Evolutionary conservation across 1,284 basidiomycete species (phyloP), one percentile per base, ranked within the genome.

Genomic region (Trichosporon sp.): DNA sequence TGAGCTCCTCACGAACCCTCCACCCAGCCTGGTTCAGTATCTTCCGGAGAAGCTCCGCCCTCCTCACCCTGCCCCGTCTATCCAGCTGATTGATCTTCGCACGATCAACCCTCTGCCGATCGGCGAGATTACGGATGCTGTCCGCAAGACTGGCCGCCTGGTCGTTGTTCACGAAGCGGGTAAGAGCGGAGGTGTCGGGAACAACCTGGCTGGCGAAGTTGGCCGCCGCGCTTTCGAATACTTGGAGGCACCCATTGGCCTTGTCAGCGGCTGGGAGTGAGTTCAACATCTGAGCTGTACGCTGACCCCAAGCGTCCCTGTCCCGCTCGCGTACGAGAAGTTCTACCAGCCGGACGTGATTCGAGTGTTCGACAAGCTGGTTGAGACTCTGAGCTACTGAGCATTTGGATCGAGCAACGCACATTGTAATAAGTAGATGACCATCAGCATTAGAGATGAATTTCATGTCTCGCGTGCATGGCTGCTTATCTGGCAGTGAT

Each of bases 161-260:
- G 89, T 96, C n/a, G 86, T 96, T 64, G 92, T 95, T 12, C 94
- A 96, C 77, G 93, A 96, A 81, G 94, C 94, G 3, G 90, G 92
- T 1, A 87, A 89, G 77, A 92, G 90, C 2, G 92, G 89, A 2
- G 91, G 93, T 31, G 91, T 90, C n/a, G 93, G 92, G 8, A 90
- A 90, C 23, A 92, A 96, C 77, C 91, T 96, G 62, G 89, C 90
- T 12, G 91, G 92, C 0, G 92, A 95, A 81, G 86, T 96, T 9
- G 91, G 92, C 83, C 90, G 91, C 79, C 85, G 90, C 68, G 93
- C 92, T 74, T 96, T 96, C 84, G 85, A 95, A 76, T 91, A 90
- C 80, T 83, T 96, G 67, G 88, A 92, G 70, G 93, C 93, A 3
- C 93, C 93, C 0, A 89, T 96, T n/a, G 91, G 87, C 75, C 85